phyloP scores from a whole-genome alignment of 192 early-diverging fungal species.

The Umbelopsis ramanniana region DNA sequence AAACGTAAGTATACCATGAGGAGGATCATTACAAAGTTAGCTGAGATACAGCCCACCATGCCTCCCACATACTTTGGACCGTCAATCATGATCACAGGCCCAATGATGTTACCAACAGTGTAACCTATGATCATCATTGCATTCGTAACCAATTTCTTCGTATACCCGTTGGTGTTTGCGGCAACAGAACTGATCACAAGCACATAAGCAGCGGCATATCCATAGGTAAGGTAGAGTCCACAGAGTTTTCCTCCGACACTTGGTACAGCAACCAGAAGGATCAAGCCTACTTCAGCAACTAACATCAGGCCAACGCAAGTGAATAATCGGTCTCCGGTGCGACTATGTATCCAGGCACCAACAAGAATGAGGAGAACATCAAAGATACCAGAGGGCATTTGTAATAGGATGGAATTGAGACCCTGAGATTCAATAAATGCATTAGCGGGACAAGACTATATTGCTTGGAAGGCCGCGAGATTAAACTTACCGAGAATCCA shows the following conservation, averaged over 20 bases:
- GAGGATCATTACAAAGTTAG: slow-evolving; percentile 21
- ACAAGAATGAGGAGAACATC: slow-evolving; percentile 17
- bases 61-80: slow-evolving; percentile 29
- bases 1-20: slow-evolving; percentile 24
- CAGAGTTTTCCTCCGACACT: background rate
- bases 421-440: slow-evolving; percentile 2
- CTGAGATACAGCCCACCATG: slow-evolving; percentile 20
- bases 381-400: slow-evolving; percentile 31
- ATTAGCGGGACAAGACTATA: background rate
- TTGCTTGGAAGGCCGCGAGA: background rate
- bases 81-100: slow-evolving; percentile 30
- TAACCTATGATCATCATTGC: slow-evolving; percentile 21
- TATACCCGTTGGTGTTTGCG: slow-evolving; percentile 33
- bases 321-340: slow-evolving; percentile 26
- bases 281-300: slow-evolving; percentile 22
- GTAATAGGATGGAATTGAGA: slow-evolving; percentile 31
- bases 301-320: background rate
- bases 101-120: slow-evolving; percentile 35
- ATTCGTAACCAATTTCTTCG: slow-evolving; percentile 29
- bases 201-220: slow-evolving; percentile 26
- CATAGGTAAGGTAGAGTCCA: slow-evolving; percentile 16
- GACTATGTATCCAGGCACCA: slow-evolving; percentile 26
- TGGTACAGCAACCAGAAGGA: slow-evolving; percentile 29
- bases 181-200: slow-evolving; percentile 22
- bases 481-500: slow-evolving; percentile 33